Conservation (phyloP, 768 basidiomycete species). For the Termitomyces sp. region DNA sequence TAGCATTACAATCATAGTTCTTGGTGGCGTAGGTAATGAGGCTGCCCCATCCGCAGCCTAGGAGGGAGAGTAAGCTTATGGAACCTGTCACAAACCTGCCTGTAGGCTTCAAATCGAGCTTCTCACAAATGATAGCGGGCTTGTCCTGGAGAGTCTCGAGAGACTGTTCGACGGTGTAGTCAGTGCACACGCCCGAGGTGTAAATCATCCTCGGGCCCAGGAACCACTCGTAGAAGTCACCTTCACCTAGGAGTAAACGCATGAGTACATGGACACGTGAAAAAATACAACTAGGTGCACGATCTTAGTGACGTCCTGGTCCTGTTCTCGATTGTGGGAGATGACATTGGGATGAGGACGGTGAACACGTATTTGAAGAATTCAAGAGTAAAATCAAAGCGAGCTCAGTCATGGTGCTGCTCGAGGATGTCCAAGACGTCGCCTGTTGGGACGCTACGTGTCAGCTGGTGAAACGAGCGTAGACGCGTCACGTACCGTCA, state of each 20-base stretch:
- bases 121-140: slow-evolving; percentile 93
- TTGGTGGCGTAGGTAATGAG: slow-evolving; percentile 93
- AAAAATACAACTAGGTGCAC: slow-evolving; percentile 31
- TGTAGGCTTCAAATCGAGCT: slow-evolving; percentile 82
- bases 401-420: slow-evolving; percentile 93
- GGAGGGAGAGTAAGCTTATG: not conserved
- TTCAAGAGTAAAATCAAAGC: slow-evolving; percentile 85
- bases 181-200: slow-evolving; percentile 85
- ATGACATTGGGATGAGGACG: slow-evolving; percentile 88
- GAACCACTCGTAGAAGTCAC: slow-evolving; percentile 98
- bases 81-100: slow-evolving; percentile 47
- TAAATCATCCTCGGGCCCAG: slow-evolving; percentile 96
- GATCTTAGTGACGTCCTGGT: slow-evolving; percentile 94
- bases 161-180: slow-evolving; percentile 70
- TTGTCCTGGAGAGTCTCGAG: slow-evolving; percentile 97
- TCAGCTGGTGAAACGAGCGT: not conserved
- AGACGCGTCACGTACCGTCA: slow-evolving; percentile 53
- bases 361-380: slow-evolving; percentile 93
- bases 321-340: slow-evolving; percentile 92
- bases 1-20: slow-evolving; percentile 93
- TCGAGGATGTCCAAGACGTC: slow-evolving; percentile 94
- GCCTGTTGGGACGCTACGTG: slow-evolving; percentile 40
- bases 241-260: slow-evolving; percentile 54
- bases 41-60: slow-evolving; percentile 96
- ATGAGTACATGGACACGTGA: slow-evolving; percentile 7